A percentile compares a stretch with the other conserved stretches of the same genome.
Evolutionary conservation across 768 basidiomycete genomes (phyloP).

Genomic region (Amanita exitialis): DNA sequence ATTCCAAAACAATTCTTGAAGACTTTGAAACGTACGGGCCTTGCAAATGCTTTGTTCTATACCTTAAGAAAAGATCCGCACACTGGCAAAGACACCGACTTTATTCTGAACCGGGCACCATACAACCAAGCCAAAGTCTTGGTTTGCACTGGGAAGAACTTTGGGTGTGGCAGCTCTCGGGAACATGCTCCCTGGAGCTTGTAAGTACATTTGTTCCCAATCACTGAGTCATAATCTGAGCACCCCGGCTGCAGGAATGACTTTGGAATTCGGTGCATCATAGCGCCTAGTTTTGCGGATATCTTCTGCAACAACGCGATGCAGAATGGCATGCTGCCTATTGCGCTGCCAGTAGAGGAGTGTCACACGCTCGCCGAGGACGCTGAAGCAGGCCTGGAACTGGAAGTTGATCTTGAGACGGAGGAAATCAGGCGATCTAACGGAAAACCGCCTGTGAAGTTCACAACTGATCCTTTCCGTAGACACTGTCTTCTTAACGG

Average conservation of each 20-base stretch:
- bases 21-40: constrained; percentile 82
- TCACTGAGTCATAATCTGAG: neutral
- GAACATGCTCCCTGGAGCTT: constrained; percentile 88
- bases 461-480: constrained; percentile 84
- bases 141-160: constrained; percentile 80
- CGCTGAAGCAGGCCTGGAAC: constrained; percentile 61
- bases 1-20: constrained; percentile 93
- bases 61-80: constrained; percentile 70
- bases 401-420: constrained; percentile 81
- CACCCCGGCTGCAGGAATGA: constrained; percentile 44
- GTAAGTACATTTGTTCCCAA: constrained; percentile 30
- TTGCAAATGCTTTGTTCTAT: constrained; percentile 76
- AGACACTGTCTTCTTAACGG: constrained; percentile 92
- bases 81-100: constrained; percentile 75
- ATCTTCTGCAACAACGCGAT: constrained; percentile 86
- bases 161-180: constrained; percentile 84
- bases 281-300: constrained; percentile 85
- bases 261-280: constrained; percentile 83
- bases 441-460: constrained; percentile 64
- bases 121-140: constrained; percentile 71
- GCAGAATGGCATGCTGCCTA: constrained; percentile 90
- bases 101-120: constrained; percentile 73
- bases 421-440: constrained; percentile 66
- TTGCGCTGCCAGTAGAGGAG: constrained; percentile 58
- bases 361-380: constrained; percentile 69